These are phyloP conservation scores for Plectosphaerella plurivora DNA, from an alignment of 2,329 filamentous ascomycete species.

Conservation along the genomic window DNA sequence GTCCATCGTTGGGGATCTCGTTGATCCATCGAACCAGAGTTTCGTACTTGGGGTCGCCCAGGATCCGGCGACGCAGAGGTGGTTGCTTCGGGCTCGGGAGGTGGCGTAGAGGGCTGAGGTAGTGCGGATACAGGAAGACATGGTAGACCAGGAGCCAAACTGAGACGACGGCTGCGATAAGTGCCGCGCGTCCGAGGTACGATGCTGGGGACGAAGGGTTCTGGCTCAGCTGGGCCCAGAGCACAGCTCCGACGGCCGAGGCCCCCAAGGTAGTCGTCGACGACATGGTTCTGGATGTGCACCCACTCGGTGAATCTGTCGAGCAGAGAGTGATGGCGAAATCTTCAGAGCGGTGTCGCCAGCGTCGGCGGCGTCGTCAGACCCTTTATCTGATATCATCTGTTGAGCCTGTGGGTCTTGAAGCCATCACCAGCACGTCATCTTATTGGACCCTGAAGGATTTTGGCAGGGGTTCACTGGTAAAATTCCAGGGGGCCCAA, in stretches of 20 bases:
- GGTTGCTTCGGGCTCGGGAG: neutral
- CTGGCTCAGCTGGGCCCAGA: neutral
- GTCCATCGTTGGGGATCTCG: slow-evolving; percentile 36
- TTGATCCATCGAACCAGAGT: slow-evolving; percentile 25
- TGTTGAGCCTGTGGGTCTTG: too few relatives aligned
- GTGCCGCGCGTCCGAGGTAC: neutral
- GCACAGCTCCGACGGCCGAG: neutral
- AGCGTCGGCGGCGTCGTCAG: too few relatives aligned
- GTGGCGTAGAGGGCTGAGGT: neutral
- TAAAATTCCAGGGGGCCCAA: too few relatives aligned
- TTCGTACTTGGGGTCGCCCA: slow-evolving; percentile 1
- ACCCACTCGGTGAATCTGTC: too few relatives aligned
- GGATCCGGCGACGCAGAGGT: neutral
- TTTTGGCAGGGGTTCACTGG: too few relatives aligned
- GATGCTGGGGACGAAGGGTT: neutral
- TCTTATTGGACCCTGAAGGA: too few relatives aligned
- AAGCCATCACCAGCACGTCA: too few relatives aligned
- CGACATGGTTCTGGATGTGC: neutral
- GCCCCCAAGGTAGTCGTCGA: neutral
- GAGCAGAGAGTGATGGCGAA: too few relatives aligned
- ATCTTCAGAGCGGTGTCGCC: too few relatives aligned
- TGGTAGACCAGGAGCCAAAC: neutral
- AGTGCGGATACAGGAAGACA: neutral
- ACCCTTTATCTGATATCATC: too few relatives aligned
- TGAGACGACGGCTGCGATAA: neutral